Base-by-base conservation (phyloP, 495 filamentous ascomycete genomes). In the Penicillium ucsense region DNA sequence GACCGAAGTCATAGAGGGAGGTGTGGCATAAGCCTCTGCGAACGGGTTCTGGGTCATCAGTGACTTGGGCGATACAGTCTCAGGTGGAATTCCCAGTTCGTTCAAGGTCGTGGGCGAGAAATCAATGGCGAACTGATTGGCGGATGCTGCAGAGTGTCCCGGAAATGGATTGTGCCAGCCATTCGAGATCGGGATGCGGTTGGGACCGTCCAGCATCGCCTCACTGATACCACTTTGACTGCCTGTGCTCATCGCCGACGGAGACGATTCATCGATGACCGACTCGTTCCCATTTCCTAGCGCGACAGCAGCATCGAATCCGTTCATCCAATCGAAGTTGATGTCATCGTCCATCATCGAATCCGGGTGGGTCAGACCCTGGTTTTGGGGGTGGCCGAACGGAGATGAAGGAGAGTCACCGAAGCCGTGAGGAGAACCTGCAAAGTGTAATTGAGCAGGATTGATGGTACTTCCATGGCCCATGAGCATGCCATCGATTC, bases 201-300 rank as follows among this genome's bases (percentile, higher is more conserved):
- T 85, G 8, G 85, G 82, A 4, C 85, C 87, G 61, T 95, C 89
- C 36, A 94, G 70, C 85, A 95, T 90, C 48, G 89, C 79, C 59
- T 97, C 91, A 63, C 88, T 95, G 56, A 94, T 85, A 9, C 85
- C 88, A 65, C 85, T 91, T 54, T 91, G 89, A 57, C 90, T 95
- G 30, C 84, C 86, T 11, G 86, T 92, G 65, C 90, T 95, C 57
- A 95, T 89, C 27, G 86, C 91, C 6, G 90, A 96, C 6, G 92
- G 92, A 5, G 94, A 97, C 8, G 92, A 96, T 36, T 86, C 88
- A 53, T 94, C 92, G 43, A 96, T 77, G 6, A 82, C 86, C 47
- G 82, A 84, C 53, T 94, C 89, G 50, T 82, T 81, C 28, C 64
- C 64, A 43, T 77, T 80, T 48, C 79, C 74, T 63, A 89, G 81